Evolutionary conservation across 257 asterid species (phyloP), one percentile per base, ranked within the genome.

Genomic region (Ehretia macrophylla): DNA sequence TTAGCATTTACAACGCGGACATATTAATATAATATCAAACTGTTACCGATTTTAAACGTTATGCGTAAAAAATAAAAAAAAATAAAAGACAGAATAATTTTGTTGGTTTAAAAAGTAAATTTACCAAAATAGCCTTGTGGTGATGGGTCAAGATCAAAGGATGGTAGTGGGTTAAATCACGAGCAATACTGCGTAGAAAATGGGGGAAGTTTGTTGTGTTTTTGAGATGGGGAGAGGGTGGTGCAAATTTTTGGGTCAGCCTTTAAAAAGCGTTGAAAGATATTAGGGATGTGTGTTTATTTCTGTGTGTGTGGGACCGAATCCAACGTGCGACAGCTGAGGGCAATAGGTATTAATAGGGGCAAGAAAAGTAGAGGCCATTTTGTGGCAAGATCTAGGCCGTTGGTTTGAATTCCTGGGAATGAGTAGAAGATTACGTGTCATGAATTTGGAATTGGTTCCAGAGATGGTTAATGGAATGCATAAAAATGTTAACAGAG

Each of bases 61-160:
- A 44, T n/a, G 55, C 16, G 39, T n/a, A 17, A 37, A 5, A 40
- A 19, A 20, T n/a, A n/a, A 0, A 14, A 20, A 17, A 0, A 54
- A 65, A 16, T 52, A 68, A 42, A 65, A 19, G 6, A 38, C 8
- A 58, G 18, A 32, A 17, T 45, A 22, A 45, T 0, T 44, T n/a
- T 17, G 54, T 47, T 11, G 39, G 1, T 55, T 62, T 18, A 0
- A 14, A 46, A 39, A 9, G 8, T 10, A 3, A 62, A 67, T 44
- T 84, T 80, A 87, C 96, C 51, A 65, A 59, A 78, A 62, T 74
- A 79, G 40, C 82, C 87, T 70, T 73, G 62, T 55, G 78, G 77
- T 78, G 57, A 3, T 53, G 32, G 72, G 49, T 42, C 47, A 65
- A 72, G 84, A 81, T 81, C 84, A 65, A 60, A 40, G 58, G 64